Conservation (phyloP, 179 eudicot species). For the Carnegiea gigantea region DNA sequence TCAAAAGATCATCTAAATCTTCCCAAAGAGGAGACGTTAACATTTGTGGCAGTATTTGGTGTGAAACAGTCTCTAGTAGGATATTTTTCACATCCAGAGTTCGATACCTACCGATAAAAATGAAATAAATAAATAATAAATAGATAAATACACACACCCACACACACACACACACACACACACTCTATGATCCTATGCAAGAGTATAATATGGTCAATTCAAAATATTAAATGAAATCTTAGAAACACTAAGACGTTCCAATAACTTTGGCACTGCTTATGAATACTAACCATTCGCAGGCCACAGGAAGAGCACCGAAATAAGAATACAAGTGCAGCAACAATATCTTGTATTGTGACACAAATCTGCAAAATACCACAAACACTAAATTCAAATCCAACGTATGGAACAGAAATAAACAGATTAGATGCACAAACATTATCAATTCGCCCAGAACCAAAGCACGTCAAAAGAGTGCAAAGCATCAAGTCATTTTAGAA, state of each 20-base stretch:
- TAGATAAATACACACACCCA: not conserved
- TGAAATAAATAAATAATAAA: not conserved
- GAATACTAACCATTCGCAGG: constrained; percentile 67
- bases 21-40: constrained; percentile 70
- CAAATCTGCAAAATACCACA: constrained; percentile 47
- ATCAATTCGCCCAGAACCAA: not conserved
- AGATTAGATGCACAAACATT: not conserved
- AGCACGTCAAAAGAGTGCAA: not conserved
- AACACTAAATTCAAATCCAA: constrained; percentile 4
- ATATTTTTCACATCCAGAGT: constrained; percentile 94
- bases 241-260: not conserved
- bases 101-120: constrained; percentile 50
- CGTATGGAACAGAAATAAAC: not conserved
- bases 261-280: not conserved
- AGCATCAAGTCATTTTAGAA: not conserved
- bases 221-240: not conserved
- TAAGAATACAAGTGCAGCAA: constrained; percentile 80
- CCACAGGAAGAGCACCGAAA: constrained; percentile 74
- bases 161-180: not conserved
- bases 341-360: constrained; percentile 76
- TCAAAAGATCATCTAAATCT: constrained; percentile 60
- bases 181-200: constrained; percentile 10
- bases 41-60: constrained; percentile 92
- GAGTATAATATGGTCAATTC: not conserved
- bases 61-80: constrained; percentile 72